phyloP scores from a whole-genome alignment of 2,329 filamentous ascomycete genomes.

The Monascus ruber region DNA sequence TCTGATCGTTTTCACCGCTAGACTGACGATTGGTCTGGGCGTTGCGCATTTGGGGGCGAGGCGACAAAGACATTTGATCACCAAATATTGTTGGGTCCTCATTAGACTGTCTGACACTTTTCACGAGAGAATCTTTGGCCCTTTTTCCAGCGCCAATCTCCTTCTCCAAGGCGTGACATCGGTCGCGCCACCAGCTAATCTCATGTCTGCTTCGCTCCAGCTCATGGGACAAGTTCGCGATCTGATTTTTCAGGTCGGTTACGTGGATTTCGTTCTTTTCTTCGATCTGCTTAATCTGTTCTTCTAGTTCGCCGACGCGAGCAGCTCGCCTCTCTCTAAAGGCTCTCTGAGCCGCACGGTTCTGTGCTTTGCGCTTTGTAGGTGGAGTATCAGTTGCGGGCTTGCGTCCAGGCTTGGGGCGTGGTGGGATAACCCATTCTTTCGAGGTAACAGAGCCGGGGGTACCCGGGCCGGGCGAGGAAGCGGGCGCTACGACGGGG shows the following conservation, averaged over 20 bases:
- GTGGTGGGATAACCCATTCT: conserved; percentile 75
- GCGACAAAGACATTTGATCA: conserved; percentile 32
- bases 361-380: conserved; percentile 89
- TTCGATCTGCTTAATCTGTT: conserved; percentile 39
- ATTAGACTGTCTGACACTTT: conserved; percentile 27
- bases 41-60: conserved; percentile 11
- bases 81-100: conserved; percentile 10
- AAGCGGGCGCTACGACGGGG: conserved; percentile 22
- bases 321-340: conserved; percentile 82
- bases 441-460: conserved; percentile 57
- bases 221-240: conserved; percentile 48
- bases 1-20: not conserved
- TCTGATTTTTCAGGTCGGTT: conserved; percentile 45
- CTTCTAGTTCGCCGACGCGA: conserved; percentile 59
- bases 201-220: conserved; percentile 52
- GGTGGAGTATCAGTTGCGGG: conserved; percentile 85
- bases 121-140: conserved; percentile 32
- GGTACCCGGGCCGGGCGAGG: conserved; percentile 27
- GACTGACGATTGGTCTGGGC: conserved; percentile 3
- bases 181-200: conserved; percentile 35
- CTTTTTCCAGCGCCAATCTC: conserved; percentile 40
- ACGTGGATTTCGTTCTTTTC: conserved; percentile 35
- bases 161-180: conserved; percentile 52
- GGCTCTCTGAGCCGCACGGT: conserved; percentile 78
- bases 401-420: conserved; percentile 84